Evolutionary conservation across 345 rosid species (phyloP).

Genomic region (Firmiana major): DNA sequence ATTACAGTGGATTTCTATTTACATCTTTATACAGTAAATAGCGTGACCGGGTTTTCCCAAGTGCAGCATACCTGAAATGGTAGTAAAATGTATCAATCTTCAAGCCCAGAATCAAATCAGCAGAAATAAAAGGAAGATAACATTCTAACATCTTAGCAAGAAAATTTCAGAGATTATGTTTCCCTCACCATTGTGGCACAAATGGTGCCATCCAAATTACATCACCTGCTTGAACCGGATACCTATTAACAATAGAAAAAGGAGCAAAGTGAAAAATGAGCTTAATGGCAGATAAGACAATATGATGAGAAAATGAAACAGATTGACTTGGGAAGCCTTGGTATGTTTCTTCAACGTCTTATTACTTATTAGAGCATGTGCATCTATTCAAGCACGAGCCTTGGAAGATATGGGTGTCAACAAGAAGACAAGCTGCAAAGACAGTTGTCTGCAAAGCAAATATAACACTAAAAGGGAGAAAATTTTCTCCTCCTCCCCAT

Average conservation of each 20-base stretch:
- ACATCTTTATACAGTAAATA: constrained; percentile 29
- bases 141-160: constrained; percentile 7
- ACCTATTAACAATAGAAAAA: constrained; percentile 39
- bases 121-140: neutral
- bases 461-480: neutral
- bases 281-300: neutral
- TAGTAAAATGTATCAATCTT: constrained; percentile 4
- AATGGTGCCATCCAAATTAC: constrained; percentile 98
- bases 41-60: constrained; percentile 1
- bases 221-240: constrained; percentile 92
- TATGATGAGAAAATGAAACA: neutral
- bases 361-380: too few species aligned
- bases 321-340: neutral
- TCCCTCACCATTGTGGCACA: constrained; percentile 83
- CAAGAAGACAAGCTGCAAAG: neutral
- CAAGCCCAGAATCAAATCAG: neutral
- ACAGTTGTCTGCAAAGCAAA: neutral
- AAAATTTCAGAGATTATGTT: neutral
- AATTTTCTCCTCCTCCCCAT: neutral
- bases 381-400: neutral
- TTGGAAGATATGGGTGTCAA: neutral
- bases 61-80: constrained; percentile 12
- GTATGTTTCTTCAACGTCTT: neutral
- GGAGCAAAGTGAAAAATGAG: neutral
- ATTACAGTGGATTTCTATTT: constrained; percentile 51